Base-by-base conservation (phyloP, 1,284 basidiomycete species). In the Cerioporus squamosus region DNA sequence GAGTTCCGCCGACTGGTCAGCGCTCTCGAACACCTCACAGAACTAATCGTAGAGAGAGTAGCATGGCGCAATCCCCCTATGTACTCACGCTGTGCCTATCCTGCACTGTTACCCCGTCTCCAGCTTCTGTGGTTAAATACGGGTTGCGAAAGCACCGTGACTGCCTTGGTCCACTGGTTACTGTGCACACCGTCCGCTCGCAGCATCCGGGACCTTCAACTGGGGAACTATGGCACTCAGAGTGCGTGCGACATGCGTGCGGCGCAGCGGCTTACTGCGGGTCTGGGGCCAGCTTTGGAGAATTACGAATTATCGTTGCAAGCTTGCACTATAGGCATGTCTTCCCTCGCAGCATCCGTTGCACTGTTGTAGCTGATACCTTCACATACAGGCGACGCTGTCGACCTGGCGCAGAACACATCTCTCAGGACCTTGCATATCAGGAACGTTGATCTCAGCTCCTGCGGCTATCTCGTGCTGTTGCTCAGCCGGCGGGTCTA, bases 51-150 rank as follows among this genome's bases (percentile, higher is more conserved):
- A 6, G 53, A 60, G 10, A 53, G 54, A 3, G 55, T 56, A 6
- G 55, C 24, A 33, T 63, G 59, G 62, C 49, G 42, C 18, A 26
- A 36, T 9, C 6, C 44, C 20, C 40, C 55, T 40, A n/a, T n/a
- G 2, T 31, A 14, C 15, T 33, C 33, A 2, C 23, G 7, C 24
- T 46, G 39, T 26, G 22, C 17, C 12, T 31, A 17, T 26, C n/a
- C 9, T 14, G 47, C 49, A 33, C 22, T 9, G 8, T 24, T 20
- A 1, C 60, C 60, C 8, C 55, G 46, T 20, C 57, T 64, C 2
- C 22, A 54, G 17, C 22, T 50, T 4, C 47, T 64, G 9, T 64
- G 63, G 63, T 54, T 64, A 40, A 59, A 55, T 22, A 52, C 63
- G 17, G 49, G 31, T 0, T 51, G 23, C 40, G 46, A 42, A 15